Base-by-base conservation (phyloP, 2,329 filamentous ascomycete species). In the Ilyonectria destructans region DNA sequence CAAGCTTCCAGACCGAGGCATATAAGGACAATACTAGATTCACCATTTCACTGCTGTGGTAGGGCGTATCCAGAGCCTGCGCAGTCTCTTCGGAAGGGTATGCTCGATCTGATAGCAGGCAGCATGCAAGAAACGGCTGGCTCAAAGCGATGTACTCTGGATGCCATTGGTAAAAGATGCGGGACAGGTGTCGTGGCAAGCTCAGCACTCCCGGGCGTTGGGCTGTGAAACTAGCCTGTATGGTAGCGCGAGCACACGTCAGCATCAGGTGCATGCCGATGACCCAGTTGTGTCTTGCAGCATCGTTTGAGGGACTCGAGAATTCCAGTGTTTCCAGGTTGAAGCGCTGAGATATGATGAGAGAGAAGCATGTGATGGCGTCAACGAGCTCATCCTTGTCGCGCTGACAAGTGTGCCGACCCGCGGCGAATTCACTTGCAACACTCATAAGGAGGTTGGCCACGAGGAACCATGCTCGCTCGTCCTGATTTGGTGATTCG, bases 181-280 rank as follows among this genome's bases (percentile, higher is more conserved):
- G 59, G 7, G 49, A 62, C 6, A 62, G 8, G n/a, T 62, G n/a
- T n/a, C 37, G 49, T 37, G 23, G 26, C 8, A 45, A 21, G 48
- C 17, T 17, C 6, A 19, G 1, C 40, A 45, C 40, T 45, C 40
- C 40, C 17, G 40, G 29, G 21, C 46, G 15, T 19, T 40, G 10
- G 35, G 26, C 15, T 15, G n/a, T 51, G 19, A 31, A 54, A 5
- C 35, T 55, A 6, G 45, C 26, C 6, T 19, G 43, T 48, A 58
- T n/a, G 43, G 26, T 33, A 35, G 17, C 31, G 56, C 58, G 49
- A 19, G 35, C 23, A 17, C 23, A 54, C 15, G 45, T 46, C 15
- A 62, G 35, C 59, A 62, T 62, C 23, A 62, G 8, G 37, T 62
- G 59, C n/a, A 55, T 55, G n/a, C 59, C 59, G 10, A 62, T 62